Evolutionary conservation across 2,329 filamentous ascomycete species (phyloP).

Genomic region (Scytalidium sp.): DNA sequence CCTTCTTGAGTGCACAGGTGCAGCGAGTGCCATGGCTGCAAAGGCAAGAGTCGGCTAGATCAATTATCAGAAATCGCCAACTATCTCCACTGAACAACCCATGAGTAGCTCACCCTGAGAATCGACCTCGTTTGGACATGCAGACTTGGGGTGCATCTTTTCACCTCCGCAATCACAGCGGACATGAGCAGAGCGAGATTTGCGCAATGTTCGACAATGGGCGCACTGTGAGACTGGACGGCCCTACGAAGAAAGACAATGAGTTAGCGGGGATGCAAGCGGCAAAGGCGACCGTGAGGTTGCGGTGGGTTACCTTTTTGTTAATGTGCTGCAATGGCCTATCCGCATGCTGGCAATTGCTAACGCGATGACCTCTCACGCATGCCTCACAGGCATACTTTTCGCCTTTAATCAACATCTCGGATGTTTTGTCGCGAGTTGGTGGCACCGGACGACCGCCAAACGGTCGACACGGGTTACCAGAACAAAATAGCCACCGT

Average conservation of each 20-base stretch:
- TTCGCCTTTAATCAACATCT: slow-evolving; percentile 87
- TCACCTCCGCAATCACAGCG: slow-evolving; percentile 95
- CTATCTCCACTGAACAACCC: slow-evolving; percentile 16
- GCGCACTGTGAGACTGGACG: slow-evolving; percentile 96
- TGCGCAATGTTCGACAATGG: slow-evolving; percentile 94
- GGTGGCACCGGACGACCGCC: slow-evolving; percentile 21
- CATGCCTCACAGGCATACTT: slow-evolving; percentile 94
- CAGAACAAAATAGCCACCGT: slow-evolving; percentile 20
- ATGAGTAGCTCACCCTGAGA: slow-evolving; percentile 32
- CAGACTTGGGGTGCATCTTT: slow-evolving; percentile 65
- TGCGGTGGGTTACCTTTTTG: slow-evolving; percentile 66
- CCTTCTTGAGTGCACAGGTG: slow-evolving; percentile 63
- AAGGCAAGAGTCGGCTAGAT: slow-evolving; percentile 59
- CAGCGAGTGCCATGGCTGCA: slow-evolving; percentile 68
- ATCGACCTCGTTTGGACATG: slow-evolving; percentile 52
- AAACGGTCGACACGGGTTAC: slow-evolving; percentile 20
- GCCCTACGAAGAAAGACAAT: slow-evolving; percentile 45
- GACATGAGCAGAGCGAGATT: slow-evolving; percentile 89
- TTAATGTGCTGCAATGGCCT: slow-evolving; percentile 91
- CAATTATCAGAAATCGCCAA: slow-evolving; percentile 28
- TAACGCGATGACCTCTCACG: slow-evolving; percentile 96
- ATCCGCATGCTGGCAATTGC: slow-evolving; percentile 95
- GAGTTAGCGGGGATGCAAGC: slow-evolving; percentile 7
- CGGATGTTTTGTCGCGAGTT: slow-evolving; percentile 18
- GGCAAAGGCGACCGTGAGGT: not conserved